phyloP scores from a whole-genome alignment of 2,329 filamentous ascomycete species.

The Microsporum audouinii region DNA sequence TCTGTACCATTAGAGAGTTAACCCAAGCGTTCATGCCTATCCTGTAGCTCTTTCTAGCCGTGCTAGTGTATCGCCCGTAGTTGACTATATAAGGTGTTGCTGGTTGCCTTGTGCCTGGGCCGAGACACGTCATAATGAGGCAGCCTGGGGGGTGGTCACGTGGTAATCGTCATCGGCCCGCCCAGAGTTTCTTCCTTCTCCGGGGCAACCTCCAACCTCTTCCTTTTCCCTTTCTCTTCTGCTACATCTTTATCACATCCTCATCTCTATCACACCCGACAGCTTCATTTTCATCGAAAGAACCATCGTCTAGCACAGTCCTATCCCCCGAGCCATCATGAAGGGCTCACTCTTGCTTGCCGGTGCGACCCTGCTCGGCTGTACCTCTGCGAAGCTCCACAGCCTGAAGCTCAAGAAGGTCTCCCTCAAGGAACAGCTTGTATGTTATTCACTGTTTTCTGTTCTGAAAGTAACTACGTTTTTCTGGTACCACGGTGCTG shows the following conservation, averaged over 20 bases:
- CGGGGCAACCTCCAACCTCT: neutral
- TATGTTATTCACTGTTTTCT: slow-evolving; percentile 39
- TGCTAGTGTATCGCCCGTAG: neutral
- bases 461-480: neutral
- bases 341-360: slow-evolving; percentile 73
- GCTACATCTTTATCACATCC: neutral
- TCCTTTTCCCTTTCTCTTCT: neutral
- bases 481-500: neutral
- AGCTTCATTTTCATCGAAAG: neutral
- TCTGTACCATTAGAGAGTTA: slow-evolving; percentile 2
- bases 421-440: slow-evolving; percentile 80
- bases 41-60: neutral
- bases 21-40: neutral
- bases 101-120: neutral
- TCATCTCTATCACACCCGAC: neutral
- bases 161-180: neutral
- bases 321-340: slow-evolving; percentile 44
- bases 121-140: neutral
- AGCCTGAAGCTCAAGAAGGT: slow-evolving; percentile 98
- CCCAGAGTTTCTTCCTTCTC: neutral
- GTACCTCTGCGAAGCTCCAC: slow-evolving; percentile 75
- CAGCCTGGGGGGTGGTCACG: neutral
- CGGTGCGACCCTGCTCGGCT: slow-evolving; percentile 67
- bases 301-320: neutral
- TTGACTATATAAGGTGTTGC: neutral